Evolutionary conservation across 1,284 basidiomycete species (phyloP).

Genomic region (Rhodotorula sp.): DNA sequence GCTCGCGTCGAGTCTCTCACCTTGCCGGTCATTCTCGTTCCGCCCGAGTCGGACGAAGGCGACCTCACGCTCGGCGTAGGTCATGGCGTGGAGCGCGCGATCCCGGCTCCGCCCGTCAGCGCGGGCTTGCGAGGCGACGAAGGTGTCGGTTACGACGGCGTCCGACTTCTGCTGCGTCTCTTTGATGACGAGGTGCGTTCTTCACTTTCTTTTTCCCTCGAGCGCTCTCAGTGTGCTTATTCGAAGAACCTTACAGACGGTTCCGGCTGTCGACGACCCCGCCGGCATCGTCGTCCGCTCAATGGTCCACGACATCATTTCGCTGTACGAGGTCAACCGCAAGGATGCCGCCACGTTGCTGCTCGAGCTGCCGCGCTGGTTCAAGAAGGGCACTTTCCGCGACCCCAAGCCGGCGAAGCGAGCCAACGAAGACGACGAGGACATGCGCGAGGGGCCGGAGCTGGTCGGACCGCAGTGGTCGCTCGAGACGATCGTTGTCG

Average conservation of each 20-base stretch:
- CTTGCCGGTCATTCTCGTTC: conserved; percentile 75
- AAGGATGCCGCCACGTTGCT: conserved; percentile 89
- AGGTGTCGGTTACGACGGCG: conserved; percentile 61
- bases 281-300: conserved; percentile 54
- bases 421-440: conserved; percentile 54
- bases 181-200: conserved; percentile 72
- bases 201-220: not conserved
- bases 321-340: conserved; percentile 93
- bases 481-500: conserved; percentile 73
- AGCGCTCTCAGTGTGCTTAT: not conserved
- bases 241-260: conserved; percentile 12
- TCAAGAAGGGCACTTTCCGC: conserved; percentile 72
- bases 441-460: conserved; percentile 43
- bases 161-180: conserved; percentile 65
- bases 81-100: conserved; percentile 52
- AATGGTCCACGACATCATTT: conserved; percentile 75
- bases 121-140: conserved; percentile 57
- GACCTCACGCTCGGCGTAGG: conserved; percentile 53
- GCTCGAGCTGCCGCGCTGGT: conserved; percentile 84
- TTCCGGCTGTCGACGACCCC: conserved; percentile 28
- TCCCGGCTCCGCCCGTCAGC: conserved; percentile 16
- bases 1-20: conserved; percentile 60
- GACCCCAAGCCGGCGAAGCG: conserved; percentile 43
- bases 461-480: conserved; percentile 56
- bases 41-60: conserved; percentile 79